These are phyloP conservation scores for Colletotrichum sp. DNA, from an alignment of 2,329 filamentous ascomycete genomes.

Conservation along the genomic window DNA sequence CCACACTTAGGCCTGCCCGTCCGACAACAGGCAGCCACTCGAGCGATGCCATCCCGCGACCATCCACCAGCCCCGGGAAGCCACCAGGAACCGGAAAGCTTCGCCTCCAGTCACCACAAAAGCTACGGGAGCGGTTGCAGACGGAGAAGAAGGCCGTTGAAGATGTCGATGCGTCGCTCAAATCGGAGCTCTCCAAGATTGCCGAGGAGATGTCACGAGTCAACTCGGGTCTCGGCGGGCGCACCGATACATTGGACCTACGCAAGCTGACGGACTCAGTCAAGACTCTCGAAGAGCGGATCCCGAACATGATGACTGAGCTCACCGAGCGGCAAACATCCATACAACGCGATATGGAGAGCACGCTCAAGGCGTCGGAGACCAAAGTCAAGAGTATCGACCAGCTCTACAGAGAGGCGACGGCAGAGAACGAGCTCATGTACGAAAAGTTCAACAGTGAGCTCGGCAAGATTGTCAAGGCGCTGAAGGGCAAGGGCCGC, in stretches of 20 bases:
- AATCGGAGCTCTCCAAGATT: conserved; percentile 80
- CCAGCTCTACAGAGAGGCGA: conserved; percentile 85
- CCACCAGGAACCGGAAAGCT: conserved; percentile 56
- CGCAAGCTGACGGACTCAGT: conserved; percentile 62
- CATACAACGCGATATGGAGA: conserved; percentile 75
- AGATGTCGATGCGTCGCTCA: conserved; percentile 71
- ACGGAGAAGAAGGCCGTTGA: conserved; percentile 78
- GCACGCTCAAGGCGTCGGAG: conserved; percentile 75
- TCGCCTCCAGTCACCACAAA: conserved; percentile 74
- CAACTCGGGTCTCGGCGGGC: conserved; percentile 42
- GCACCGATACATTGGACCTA: conserved; percentile 45
- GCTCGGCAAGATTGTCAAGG: conserved; percentile 80
- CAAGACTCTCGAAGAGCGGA: conserved; percentile 68
- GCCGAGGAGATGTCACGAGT: conserved; percentile 76
- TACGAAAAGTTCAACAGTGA: conserved; percentile 95
- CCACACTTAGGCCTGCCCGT: conserved; percentile 52
- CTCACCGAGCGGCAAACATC: conserved; percentile 65
- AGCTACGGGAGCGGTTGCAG: conserved; percentile 83
- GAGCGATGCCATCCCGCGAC: conserved; percentile 24
- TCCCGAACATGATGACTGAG: conserved; percentile 65
- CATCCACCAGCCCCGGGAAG: conserved; percentile 42
- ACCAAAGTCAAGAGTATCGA: conserved; percentile 82
- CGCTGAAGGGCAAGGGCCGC: conserved; percentile 72
- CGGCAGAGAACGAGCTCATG: conserved; percentile 89
- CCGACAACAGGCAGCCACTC: conserved; percentile 28